phyloP scores from a whole-genome alignment of 805 yeast species.

The Nakazawaea wickerhamii region DNA sequence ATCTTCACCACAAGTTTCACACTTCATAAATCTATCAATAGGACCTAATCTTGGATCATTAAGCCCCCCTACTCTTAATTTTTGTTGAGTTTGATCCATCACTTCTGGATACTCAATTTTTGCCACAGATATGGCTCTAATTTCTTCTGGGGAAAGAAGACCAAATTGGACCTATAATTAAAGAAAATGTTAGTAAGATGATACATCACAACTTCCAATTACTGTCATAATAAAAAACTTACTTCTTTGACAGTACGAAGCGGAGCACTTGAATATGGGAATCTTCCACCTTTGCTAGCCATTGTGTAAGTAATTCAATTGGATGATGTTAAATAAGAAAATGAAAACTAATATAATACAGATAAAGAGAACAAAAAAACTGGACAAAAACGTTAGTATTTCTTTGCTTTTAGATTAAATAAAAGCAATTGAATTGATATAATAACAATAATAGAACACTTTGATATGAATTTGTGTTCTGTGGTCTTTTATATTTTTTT shows the following conservation, averaged over 20 bases:
- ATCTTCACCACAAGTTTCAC: constrained; percentile 99
- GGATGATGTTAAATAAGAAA: neutral
- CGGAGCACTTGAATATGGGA: constrained; percentile 98
- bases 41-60: constrained; percentile 97
- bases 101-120: constrained; percentile 98
- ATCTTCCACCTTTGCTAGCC: constrained; percentile 23
- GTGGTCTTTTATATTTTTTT: neutral
- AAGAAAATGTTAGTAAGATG: constrained; percentile 14
- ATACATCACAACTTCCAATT: too few relatives aligned
- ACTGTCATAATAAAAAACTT: constrained; percentile 35
- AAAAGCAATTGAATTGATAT: too few relatives aligned
- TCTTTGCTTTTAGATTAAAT: neutral
- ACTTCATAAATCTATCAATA: constrained; percentile 92
- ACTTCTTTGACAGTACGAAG: constrained; percentile 95
- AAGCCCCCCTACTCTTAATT: constrained; percentile 94
- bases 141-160: constrained; percentile 93
- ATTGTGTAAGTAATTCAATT: constrained; percentile 3
- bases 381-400: neutral
- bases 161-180: constrained; percentile 80
- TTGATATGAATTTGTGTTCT: neutral
- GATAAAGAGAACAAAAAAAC: constrained; percentile 1
- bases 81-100: constrained; percentile 96
- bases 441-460: too few relatives aligned
- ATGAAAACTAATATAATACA: constrained; percentile 6
- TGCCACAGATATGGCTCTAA: constrained; percentile 95